Evolutionary conservation across 225 moss, liverwort and hornwort genomes (phyloP).

Genomic region (Pseudisothecium myosuroides): DNA sequence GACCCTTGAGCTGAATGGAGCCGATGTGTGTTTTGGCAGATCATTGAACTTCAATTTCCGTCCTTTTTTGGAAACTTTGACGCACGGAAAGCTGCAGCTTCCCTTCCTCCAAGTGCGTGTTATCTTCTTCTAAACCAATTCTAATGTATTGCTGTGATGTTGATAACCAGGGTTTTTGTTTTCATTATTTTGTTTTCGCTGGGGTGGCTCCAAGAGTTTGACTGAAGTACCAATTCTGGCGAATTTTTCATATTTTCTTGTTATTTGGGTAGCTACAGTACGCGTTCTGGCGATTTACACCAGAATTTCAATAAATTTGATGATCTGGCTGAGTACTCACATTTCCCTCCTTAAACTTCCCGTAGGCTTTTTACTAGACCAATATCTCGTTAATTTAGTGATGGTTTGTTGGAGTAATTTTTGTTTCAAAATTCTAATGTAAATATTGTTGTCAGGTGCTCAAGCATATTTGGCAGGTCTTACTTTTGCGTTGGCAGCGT

Average conservation of each 20-base stretch:
- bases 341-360: background rate
- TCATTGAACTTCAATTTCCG: conserved; percentile 87
- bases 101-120: conserved; percentile 72
- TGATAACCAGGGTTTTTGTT: background rate
- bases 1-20: background rate
- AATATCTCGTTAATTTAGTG: background rate
- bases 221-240: background rate
- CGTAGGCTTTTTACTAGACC: background rate
- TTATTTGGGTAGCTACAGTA: background rate
- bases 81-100: conserved; percentile 80
- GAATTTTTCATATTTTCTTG: background rate
- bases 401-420: background rate
- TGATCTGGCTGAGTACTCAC: background rate
- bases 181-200: background rate
- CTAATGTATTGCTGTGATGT: background rate
- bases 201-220: background rate
- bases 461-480: conserved; percentile 98
- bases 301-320: background rate
- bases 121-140: background rate
- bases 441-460: conserved; percentile 38
- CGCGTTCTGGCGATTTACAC: background rate
- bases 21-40: conserved; percentile 27
- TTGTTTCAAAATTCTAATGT: background rate
- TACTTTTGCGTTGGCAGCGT: conserved; percentile 97
- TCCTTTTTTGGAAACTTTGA: conserved; percentile 95